These are phyloP conservation scores for Apophysomyces trapeziformis DNA, from an alignment of 371 early-diverging fungal genomes.

Conservation along the genomic window DNA sequence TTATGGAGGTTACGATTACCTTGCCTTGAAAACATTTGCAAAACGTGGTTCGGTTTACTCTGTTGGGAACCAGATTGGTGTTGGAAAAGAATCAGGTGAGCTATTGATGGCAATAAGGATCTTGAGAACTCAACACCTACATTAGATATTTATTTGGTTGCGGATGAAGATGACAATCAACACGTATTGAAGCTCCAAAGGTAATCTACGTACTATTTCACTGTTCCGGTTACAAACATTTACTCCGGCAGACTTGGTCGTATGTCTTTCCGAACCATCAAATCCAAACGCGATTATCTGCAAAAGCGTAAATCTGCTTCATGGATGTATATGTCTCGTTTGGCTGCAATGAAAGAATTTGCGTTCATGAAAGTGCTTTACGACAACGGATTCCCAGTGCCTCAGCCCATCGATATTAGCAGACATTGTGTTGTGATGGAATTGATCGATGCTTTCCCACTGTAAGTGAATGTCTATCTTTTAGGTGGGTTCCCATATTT, in stretches of 20 bases:
- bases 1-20: conserved; percentile 99
- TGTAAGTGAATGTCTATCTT: conserved; percentile 50
- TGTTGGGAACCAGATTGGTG: conserved; percentile 99
- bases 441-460: conserved; percentile 92
- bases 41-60: conserved; percentile 89
- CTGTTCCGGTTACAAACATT: neutral
- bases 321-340: conserved; percentile 98
- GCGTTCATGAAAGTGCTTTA: conserved; percentile 95
- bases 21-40: conserved; percentile 95
- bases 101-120: conserved; percentile 16
- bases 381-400: conserved; percentile 96
- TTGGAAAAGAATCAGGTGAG: conserved; percentile 97
- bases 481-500: conserved; percentile 10
- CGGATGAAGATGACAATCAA: conserved; percentile 86
- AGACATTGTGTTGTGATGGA: conserved; percentile 99
- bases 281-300: conserved; percentile 97
- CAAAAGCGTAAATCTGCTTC: conserved; percentile 89
- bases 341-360: conserved; percentile 96
- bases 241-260: conserved; percentile 83
- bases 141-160: conserved; percentile 93
- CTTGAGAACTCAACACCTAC: neutral
- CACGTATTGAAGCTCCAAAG: conserved; percentile 92
- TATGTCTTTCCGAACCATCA: conserved; percentile 97
- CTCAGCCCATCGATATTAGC: conserved; percentile 90
- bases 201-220: conserved; percentile 30